These are phyloP conservation scores for Trichosporon ovoides DNA, from an alignment of 1,284 basidiomycete genomes.

Conservation along the genomic window DNA sequence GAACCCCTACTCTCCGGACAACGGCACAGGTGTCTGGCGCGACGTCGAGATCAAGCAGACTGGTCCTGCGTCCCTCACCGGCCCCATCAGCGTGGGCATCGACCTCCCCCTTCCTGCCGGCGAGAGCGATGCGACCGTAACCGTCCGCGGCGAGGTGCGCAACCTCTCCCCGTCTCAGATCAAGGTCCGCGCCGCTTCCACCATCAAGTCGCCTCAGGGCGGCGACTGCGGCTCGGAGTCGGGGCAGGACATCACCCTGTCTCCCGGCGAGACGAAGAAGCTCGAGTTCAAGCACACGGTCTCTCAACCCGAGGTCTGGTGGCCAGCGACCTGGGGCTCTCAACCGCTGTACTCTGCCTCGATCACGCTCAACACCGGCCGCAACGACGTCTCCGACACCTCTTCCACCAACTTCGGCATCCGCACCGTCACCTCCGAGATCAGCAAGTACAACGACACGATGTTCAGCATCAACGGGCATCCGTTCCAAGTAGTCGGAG, in stretches of 20 bases:
- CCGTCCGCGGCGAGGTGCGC: neutral
- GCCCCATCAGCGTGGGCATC: neutral
- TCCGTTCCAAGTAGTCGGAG: neutral
- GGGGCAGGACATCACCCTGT: neutral
- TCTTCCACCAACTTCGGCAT: neutral
- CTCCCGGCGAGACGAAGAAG: neutral
- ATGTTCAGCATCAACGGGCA: neutral
- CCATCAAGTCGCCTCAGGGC: too few species aligned
- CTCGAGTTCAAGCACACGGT: neutral
- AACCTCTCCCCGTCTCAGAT: too few species aligned
- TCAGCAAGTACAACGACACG: neutral
- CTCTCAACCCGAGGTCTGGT: neutral
- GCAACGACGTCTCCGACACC: neutral
- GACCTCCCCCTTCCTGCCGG: neutral
- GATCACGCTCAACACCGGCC: neutral
- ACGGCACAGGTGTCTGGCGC: neutral
- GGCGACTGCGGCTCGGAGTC: neutral
- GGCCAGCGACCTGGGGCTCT: neutral
- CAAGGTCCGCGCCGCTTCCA: too few species aligned
- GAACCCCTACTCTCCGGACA: neutral
- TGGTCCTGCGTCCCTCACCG: neutral
- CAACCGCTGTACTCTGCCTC: neutral
- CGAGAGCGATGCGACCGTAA: neutral
- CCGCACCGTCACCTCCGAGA: neutral
- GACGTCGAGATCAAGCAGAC: neutral